phyloP scores from a whole-genome alignment of 1,139 yeast genomes.

The Saccharomyces hybrid region DNA sequence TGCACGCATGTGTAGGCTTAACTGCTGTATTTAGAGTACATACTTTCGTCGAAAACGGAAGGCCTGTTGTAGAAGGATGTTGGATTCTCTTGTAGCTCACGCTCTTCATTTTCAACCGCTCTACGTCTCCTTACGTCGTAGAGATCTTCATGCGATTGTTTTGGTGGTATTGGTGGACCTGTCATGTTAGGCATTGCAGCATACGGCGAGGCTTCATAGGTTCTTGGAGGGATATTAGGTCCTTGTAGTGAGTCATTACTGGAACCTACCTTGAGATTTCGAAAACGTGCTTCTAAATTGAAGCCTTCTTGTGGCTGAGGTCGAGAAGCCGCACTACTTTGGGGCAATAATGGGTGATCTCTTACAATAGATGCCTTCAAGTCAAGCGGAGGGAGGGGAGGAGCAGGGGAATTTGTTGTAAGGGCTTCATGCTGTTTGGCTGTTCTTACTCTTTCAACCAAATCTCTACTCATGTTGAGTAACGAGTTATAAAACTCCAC shows the following conservation, averaged over 20 bases:
- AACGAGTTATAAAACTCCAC: slow-evolving; percentile 54
- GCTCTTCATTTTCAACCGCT: slow-evolving; percentile 18
- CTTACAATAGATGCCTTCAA: background rate
- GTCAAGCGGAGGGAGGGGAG: slow-evolving; percentile 1
- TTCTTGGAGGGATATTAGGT: slow-evolving; percentile 4
- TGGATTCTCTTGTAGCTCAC: slow-evolving; percentile 24
- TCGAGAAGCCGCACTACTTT: slow-evolving; percentile 4
- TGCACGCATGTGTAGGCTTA: too few relatives aligned
- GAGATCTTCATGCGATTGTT: slow-evolving; percentile 9
- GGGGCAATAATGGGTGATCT: slow-evolving; percentile 10
- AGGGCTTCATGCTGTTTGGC: slow-evolving; percentile 15
- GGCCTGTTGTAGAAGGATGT: slow-evolving; percentile 38
- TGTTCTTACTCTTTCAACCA: slow-evolving; percentile 34
- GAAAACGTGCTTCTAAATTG: background rate
- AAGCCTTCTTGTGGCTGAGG: background rate
- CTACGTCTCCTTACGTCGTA: slow-evolving; percentile 5
- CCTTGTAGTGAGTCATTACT: background rate
- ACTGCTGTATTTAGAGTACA: slow-evolving; percentile 36
- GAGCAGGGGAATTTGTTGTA: slow-evolving; percentile 1
- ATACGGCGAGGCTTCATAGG: background rate
- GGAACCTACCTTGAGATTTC: background rate
- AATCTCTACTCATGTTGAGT: slow-evolving; percentile 36
- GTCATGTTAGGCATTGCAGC: background rate
- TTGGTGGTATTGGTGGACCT: slow-evolving; percentile 25
- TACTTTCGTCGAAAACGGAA: slow-evolving; percentile 39